Evolutionary conservation across 805 yeast genomes (phyloP).

Genomic region (Brettanomyces bruxellensis): DNA sequence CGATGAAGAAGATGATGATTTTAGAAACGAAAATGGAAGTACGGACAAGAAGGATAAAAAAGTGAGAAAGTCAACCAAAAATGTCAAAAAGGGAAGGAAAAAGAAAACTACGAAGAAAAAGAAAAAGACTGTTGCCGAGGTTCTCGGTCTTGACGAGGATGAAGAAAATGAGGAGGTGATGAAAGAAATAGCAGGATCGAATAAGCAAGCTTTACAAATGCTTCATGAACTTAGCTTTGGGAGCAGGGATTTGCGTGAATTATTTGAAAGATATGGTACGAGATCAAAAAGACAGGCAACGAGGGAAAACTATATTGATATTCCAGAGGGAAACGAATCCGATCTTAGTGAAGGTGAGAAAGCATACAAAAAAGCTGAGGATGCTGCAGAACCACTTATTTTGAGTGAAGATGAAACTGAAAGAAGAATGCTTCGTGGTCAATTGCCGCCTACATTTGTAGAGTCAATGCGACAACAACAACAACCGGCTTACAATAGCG

Average conservation of each 20-base stretch:
- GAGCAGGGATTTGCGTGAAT: constrained; percentile 1
- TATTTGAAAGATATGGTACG: background rate
- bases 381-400: constrained; percentile 2
- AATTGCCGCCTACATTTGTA: constrained; percentile 1
- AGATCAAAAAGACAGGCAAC: background rate
- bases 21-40: too few species aligned
- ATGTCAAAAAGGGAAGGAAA: too few species aligned
- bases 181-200: background rate
- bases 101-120: background rate
- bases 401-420: constrained; percentile 5
- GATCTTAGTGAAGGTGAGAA: constrained; percentile 1
- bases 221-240: constrained; percentile 5
- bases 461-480: background rate
- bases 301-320: constrained; percentile 1
- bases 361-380: constrained; percentile 4
- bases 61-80: too few species aligned
- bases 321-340: background rate
- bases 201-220: background rate
- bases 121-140: background rate
- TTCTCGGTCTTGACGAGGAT: background rate
- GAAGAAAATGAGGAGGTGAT: constrained; percentile 1
- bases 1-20: too few species aligned
- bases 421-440: constrained; percentile 2
- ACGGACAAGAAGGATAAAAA: too few species aligned
- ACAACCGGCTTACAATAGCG: background rate